Conservation (phyloP, 805 yeast genomes). For the Cyberlindnera saturnus region DNA sequence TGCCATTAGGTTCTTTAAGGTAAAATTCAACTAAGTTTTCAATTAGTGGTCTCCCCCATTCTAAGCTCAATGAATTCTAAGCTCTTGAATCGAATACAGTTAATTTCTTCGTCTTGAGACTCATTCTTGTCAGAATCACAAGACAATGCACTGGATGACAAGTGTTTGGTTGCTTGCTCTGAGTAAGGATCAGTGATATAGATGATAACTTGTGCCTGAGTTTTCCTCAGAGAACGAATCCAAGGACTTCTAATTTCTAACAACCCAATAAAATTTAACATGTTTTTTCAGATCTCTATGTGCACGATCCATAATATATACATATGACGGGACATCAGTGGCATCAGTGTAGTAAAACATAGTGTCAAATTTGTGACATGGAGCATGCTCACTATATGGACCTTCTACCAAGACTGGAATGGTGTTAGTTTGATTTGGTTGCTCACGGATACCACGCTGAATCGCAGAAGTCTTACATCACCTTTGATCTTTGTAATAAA, state of each 20-base stretch:
- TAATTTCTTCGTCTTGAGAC: background rate
- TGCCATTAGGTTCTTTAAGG: slow-evolving; percentile 30
- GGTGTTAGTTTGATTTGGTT: slow-evolving; percentile 20
- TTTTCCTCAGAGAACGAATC: slow-evolving; percentile 43
- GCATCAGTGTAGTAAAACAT: slow-evolving; percentile 45
- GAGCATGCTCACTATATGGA: slow-evolving; percentile 46
- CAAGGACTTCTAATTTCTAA: slow-evolving; percentile 47
- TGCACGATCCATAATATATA: slow-evolving; percentile 31
- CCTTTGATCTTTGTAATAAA: too few species aligned
- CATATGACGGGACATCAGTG: slow-evolving; percentile 43
- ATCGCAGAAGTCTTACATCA: slow-evolving; percentile 36
- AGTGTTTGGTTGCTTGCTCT: slow-evolving; percentile 5
- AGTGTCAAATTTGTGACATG: slow-evolving; percentile 33
- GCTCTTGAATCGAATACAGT: slow-evolving; percentile 6
- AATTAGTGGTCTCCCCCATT: slow-evolving; percentile 36
- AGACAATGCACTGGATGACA: slow-evolving; percentile 5
- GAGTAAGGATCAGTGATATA: slow-evolving; percentile 20
- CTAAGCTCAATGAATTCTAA: slow-evolving; percentile 31
- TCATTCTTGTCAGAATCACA: slow-evolving; percentile 5
- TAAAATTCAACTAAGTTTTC: slow-evolving; percentile 31
- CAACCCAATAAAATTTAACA: slow-evolving; percentile 57
- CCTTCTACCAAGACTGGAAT: slow-evolving; percentile 50
- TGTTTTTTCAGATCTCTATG: slow-evolving; percentile 20
- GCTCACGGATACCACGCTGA: slow-evolving; percentile 24
- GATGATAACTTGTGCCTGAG: slow-evolving; percentile 11